Percentiles rank a stretch among this genome's conserved stretches.
These are phyloP conservation scores for Neocatenulostroma microsporum DNA, from an alignment of 2,329 filamentous ascomycete species.

Conservation along the genomic window DNA sequence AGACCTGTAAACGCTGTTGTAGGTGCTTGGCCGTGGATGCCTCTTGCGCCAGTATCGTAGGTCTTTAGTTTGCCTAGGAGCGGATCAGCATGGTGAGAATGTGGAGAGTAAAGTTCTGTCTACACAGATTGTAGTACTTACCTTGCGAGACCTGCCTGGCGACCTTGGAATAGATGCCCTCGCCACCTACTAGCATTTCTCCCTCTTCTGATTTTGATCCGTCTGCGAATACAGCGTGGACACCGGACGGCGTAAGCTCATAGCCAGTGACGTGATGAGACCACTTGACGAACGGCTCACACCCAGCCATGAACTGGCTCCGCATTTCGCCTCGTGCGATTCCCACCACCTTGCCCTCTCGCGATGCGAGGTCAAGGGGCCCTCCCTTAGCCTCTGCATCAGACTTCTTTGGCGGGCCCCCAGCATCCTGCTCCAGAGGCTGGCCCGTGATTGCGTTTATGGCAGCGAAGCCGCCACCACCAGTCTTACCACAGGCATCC, in stretches of 20 bases:
- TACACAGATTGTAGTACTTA: too few species aligned
- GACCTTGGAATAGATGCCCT: conserved; percentile 55
- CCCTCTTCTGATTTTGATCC: conserved; percentile 53
- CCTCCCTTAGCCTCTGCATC: conserved; percentile 7
- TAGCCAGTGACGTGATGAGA: conserved; percentile 51
- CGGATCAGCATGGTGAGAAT: too few species aligned
- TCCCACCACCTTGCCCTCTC: conserved; percentile 53
- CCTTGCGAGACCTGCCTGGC: conserved; percentile 53
- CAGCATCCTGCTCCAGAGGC: conserved; percentile 7
- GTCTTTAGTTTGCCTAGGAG: conserved; percentile 54
- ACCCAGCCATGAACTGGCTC: conserved; percentile 49
- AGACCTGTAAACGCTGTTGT: conserved; percentile 53
- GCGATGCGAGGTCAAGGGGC: conserved; percentile 36
- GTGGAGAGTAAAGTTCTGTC: too few species aligned
- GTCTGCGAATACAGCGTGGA: conserved; percentile 52
- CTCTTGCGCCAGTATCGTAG: conserved; percentile 55
- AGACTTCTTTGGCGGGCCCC: conserved; percentile 1
- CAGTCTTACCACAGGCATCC: conserved; percentile 53
- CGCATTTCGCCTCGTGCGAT: conserved; percentile 59
- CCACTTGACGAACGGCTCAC: conserved; percentile 51
- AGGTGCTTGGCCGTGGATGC: conserved; percentile 59
- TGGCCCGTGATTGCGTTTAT: conserved; percentile 50
- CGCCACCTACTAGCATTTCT: conserved; percentile 52
- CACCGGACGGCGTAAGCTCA: conserved; percentile 48
- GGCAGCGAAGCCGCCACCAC: conserved; percentile 44